Evolutionary conservation across 2,329 filamentous ascomycete species (phyloP), one percentile per base, ranked within the genome.

Genomic region (Phialophora expanda): DNA sequence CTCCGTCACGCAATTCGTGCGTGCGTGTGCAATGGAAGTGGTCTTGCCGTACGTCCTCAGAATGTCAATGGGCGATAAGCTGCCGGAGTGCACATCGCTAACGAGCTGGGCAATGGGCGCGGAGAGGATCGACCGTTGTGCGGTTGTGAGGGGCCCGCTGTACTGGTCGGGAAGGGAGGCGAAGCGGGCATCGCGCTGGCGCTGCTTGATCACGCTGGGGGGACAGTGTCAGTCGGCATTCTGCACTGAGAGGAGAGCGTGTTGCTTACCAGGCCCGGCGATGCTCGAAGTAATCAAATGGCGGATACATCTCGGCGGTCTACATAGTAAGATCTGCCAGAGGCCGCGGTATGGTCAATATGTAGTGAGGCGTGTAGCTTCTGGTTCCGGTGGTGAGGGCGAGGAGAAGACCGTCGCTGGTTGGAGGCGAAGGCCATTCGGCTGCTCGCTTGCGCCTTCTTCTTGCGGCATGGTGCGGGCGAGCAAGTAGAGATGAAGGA

Each of bases 1-100:
- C 78, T 97, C 93, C 0, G 94, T 97, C 12, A 96, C 79, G 74
- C 92, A 96, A 77, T 97, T 97, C 1, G 93, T 97, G 78, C 90
- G 90, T 68, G 89, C 85, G 41, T 97, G 94, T 1, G 92, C 93
- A 74, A 88, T 89, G 60, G 96, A 76, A 0, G 93, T 90, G 22
- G 94, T 89, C 78, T 96, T 97, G 73, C 90, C 90, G 76, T 97
- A 98, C 11, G 92, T 88, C 66, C 84, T 87, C n/a, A 97, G 86
- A 55, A 97, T 86, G 67, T 92, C 88, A 26, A 89, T 76, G 0
- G 93, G 89, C 12, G 85, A 83, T 56, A 87, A 81, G 61, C 82
- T 79, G 53, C 88, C 85, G n/a, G 86, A 84, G 34, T 94, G 91
- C 3, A 97, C 90, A 79, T 90, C 86, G 67, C 88, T 79, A 5